Evolutionary conservation across 257 asterid genomes (phyloP), one percentile per base, ranked within the genome.

Genomic region (Gentiana straminea): DNA sequence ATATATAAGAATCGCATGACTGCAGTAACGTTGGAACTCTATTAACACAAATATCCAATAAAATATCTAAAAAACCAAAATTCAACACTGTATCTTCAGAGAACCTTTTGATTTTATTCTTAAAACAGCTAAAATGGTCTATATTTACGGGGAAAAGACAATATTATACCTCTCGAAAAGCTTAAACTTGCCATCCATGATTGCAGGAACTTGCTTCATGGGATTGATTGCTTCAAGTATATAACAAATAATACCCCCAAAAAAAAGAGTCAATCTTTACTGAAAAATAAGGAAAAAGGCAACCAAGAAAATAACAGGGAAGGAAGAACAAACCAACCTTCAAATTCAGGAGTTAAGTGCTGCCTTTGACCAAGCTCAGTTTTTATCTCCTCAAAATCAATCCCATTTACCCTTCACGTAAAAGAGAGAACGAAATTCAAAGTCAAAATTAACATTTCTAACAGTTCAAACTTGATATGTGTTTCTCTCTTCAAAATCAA

Each of bases 1-100:
- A 69, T 85, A 92, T 39, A 62, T 76, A 63, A 92, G 64, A 75
- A 92, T 85, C 13, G 98, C 95, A 57, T 92, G 98, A 62, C 97
- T 92, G 88, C 89, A 75, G 41, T 58, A 52, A 60, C 33, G 55
- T 24, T 10, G 8, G 1, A 10, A 41, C 46, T 39, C 2, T 39
- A 39, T 39, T 4, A 39, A 39, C 45, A 4, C 45, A 39, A 39
- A 1, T 39, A 39, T 39, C 45, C 45, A 39, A 39, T 39, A 39
- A 2, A 5, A 0, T 1, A 41, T 41, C 5, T 10, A 41, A 41
- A 41, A 41, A 24, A 24, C 24, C 24, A 24, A 24, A 24, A 24
- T 24, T 24, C 24, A 24, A 24, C 24, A 24, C 24, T 24, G 24
- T 24, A 24, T 24, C 24, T 24, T 24, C 24, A 24, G 24, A 24